Conservation (phyloP, 2,329 filamentous ascomycete genomes). For the Paracamarosporium sp. region DNA sequence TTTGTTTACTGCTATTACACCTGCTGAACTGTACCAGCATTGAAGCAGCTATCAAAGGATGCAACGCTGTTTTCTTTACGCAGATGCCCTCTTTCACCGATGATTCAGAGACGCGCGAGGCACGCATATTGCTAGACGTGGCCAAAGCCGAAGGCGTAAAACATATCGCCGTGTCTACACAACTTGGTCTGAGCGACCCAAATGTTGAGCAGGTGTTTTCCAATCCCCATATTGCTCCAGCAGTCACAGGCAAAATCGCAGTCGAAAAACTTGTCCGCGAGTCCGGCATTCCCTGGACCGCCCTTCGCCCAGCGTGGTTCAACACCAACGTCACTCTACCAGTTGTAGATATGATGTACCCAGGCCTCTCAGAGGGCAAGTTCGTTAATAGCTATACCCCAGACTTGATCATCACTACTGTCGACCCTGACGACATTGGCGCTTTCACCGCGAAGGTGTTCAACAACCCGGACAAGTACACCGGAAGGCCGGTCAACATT, state of each 20-base stretch:
- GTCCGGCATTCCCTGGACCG: constrained; percentile 53
- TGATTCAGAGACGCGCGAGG: constrained; percentile 24
- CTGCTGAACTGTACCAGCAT: constrained; percentile 16
- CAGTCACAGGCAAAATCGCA: constrained; percentile 48
- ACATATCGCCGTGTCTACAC: constrained; percentile 37
- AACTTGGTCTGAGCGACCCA: constrained; percentile 21
- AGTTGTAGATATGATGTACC: constrained; percentile 47
- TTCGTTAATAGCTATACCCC: constrained; percentile 45
- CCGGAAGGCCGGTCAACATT: constrained; percentile 49
- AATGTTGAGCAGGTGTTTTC: constrained; percentile 9
- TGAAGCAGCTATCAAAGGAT: constrained; percentile 34
- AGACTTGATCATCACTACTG: constrained; percentile 50
- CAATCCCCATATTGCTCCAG: constrained; percentile 14
- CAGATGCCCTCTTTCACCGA: constrained; percentile 28
- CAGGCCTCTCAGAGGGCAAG: constrained; percentile 47
- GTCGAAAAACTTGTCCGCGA: constrained; percentile 47
- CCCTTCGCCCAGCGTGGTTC: constrained; percentile 60
- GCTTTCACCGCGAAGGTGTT: constrained; percentile 54
- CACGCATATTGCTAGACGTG: constrained; percentile 23
- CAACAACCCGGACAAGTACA: constrained; percentile 50
- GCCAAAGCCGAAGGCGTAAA: constrained; percentile 41
- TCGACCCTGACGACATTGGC: constrained; percentile 58
- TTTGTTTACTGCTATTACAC: background rate
- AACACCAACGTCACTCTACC: constrained; percentile 59
- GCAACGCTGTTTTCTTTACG: constrained; percentile 33